Conservation (phyloP, 257 asterid genomes). For the Solanum bulbocastanum region DNA sequence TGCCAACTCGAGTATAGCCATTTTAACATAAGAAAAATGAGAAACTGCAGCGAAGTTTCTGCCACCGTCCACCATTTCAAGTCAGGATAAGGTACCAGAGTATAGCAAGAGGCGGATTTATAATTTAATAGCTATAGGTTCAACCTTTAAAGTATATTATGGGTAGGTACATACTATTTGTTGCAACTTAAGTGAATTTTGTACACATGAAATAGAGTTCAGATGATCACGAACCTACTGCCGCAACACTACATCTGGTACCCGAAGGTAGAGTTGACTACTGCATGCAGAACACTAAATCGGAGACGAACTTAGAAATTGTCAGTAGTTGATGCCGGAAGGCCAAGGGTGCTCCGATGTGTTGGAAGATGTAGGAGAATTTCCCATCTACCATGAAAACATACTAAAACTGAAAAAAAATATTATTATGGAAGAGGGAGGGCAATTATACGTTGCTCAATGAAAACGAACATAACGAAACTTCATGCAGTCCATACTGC, state of each 20-base stretch:
- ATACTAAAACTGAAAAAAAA: neutral
- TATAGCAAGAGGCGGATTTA: neutral
- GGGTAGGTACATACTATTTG: neutral
- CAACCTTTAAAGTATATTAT: neutral
- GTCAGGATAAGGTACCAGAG: neutral
- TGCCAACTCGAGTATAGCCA: neutral
- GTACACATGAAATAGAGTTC: neutral
- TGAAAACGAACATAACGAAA: conserved; percentile 19
- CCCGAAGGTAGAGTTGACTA: neutral
- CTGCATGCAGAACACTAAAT: neutral
- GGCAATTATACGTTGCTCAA: neutral
- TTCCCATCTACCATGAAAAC: neutral
- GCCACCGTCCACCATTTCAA: neutral
- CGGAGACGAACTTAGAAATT: neutral
- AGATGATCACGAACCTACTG: neutral
- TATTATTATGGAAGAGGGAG: neutral
- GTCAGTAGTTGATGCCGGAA: neutral
- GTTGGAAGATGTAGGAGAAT: neutral
- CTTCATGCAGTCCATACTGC: conserved; percentile 32
- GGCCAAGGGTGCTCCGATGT: neutral
- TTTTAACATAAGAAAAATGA: neutral
- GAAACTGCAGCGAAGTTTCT: neutral
- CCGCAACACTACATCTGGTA: neutral
- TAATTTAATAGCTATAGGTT: neutral
- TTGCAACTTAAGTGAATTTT: neutral